Evolutionary conservation across 148 eudicot genomes (phyloP), one percentile per base, ranked within the genome.

Genomic region (Selenicereus undatus): DNA sequence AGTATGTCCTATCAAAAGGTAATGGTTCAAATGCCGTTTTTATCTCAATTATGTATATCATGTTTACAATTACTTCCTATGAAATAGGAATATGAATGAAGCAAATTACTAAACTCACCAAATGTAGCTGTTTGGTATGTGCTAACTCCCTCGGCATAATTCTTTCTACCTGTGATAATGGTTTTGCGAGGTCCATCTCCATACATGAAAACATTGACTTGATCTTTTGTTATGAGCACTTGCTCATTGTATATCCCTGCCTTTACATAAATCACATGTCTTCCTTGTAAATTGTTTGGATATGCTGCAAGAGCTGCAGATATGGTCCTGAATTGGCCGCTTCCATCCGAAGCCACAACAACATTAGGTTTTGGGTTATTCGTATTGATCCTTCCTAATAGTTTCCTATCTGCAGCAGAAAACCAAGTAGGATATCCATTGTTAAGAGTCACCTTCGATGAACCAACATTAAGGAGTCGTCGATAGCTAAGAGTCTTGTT

Each of bases 181-280:
- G 98, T 89, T 62, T 54, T 86, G 11, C 87, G 79, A 5, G 93
- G 91, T 50, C 98, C 98, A 86, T 93, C 98, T 52, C 98, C 98
- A 72, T 88, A 92, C 90, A 93, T 92, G 76, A 83, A 88, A 6
- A 93, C 73, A 22, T 93, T 93, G 17, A 79, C 65, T 45, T 83
- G 82, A 12, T 87, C 83, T 83, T 91, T 86, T 0, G 78, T 73
- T n/a, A 93, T 75, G 0, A 80, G 82, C 3, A 93, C 78, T 13
- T 88, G 83, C 70, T 93, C 94, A 20, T 88, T 73, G 16, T 93
- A 92, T 13, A 88, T 64, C 20, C 98, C 98, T 0, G 91, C 89
- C 83, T 92, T 92, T 0, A 93, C 90, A 56, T 93, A 88, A 30
- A 93, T 90, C 3, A 87, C 75, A 72, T 85, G 89, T 76, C 89